Conservation (phyloP, 495 filamentous ascomycete genomes). For the Astrothelium subdiscretum region DNA sequence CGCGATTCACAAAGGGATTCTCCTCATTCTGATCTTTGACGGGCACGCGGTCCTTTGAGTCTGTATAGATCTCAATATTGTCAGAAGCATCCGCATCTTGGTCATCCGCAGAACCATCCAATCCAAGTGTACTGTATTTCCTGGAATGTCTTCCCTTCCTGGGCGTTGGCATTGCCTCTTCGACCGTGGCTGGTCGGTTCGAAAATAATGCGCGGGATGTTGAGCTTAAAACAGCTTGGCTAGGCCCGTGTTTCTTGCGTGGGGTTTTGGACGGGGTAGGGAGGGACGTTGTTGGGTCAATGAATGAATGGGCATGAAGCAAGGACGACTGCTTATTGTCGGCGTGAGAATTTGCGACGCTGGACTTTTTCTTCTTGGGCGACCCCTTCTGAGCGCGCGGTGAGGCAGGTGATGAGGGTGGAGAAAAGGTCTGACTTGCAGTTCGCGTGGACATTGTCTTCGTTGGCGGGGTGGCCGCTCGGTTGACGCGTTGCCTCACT, state of each 20-base stretch:
- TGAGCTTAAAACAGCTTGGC: conserved; percentile 43
- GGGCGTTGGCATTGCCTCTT: conserved; percentile 49
- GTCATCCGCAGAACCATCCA: conserved; percentile 59
- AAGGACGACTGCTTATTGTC: conserved; percentile 10
- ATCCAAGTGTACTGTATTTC: conserved; percentile 48
- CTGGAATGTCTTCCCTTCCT: conserved; percentile 37
- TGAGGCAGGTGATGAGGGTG: conserved; percentile 40
- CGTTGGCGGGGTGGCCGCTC: conserved; percentile 21
- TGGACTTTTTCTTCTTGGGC: conserved; percentile 18
- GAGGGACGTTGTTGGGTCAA: conserved; percentile 41
- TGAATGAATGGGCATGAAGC: conserved; percentile 6
- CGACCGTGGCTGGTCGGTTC: conserved; percentile 30
- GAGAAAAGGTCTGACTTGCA: conserved; percentile 30
- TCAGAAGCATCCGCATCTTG: conserved; percentile 32
- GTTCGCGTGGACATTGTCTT: conserved; percentile 15
- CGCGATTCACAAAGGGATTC: conserved; percentile 58
- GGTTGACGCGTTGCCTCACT: background rate
- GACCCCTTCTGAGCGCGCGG: conserved; percentile 27
- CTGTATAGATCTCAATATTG: conserved; percentile 74
- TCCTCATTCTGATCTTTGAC: conserved; percentile 49
- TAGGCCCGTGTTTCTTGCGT: conserved; percentile 49
- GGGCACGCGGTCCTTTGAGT: conserved; percentile 77
- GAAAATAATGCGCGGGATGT: conserved; percentile 69
- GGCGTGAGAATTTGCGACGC: background rate
- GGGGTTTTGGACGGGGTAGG: conserved; percentile 91